Conservation (phyloP, 148 eudicot genomes). For the Cornus suecica region DNA sequence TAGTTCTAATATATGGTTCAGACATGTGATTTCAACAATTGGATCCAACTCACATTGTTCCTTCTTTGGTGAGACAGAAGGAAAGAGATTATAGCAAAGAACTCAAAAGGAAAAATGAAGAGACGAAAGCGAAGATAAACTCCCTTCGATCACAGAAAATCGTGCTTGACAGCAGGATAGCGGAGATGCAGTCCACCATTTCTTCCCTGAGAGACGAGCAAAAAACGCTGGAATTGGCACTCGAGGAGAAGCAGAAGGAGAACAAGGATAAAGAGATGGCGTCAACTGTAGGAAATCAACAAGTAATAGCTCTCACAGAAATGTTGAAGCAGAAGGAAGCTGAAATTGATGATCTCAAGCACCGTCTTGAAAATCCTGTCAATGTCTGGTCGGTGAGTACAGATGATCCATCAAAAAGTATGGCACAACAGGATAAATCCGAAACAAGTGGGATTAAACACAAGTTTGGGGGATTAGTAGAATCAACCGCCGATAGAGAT, state of each 20-base stretch:
- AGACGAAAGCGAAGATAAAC: slow-evolving; percentile 52
- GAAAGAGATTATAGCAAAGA: slow-evolving; percentile 58
- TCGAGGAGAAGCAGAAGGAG: slow-evolving; percentile 68
- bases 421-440: slow-evolving; percentile 5
- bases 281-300: slow-evolving; percentile 19
- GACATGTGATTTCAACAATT: neutral
- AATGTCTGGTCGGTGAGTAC: slow-evolving; percentile 31
- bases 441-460: neutral
- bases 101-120: slow-evolving; percentile 46
- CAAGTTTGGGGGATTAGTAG: neutral
- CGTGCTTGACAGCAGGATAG: slow-evolving; percentile 41
- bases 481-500: neutral
- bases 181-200: slow-evolving; percentile 66
- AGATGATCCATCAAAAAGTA: slow-evolving; percentile 24
- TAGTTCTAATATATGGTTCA: no score
- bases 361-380: slow-evolving; percentile 19
- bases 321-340: slow-evolving; percentile 41
- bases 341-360: slow-evolving; percentile 41
- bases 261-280: slow-evolving; percentile 31
- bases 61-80: slow-evolving; percentile 36
- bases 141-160: slow-evolving; percentile 49
- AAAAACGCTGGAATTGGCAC: slow-evolving; percentile 44
- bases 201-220: slow-evolving; percentile 70
- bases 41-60: neutral
- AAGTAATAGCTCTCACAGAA: slow-evolving; percentile 21